These are phyloP conservation scores for Fagus sylvatica DNA, from an alignment of 306 rosid species.

Conservation along the genomic window DNA sequence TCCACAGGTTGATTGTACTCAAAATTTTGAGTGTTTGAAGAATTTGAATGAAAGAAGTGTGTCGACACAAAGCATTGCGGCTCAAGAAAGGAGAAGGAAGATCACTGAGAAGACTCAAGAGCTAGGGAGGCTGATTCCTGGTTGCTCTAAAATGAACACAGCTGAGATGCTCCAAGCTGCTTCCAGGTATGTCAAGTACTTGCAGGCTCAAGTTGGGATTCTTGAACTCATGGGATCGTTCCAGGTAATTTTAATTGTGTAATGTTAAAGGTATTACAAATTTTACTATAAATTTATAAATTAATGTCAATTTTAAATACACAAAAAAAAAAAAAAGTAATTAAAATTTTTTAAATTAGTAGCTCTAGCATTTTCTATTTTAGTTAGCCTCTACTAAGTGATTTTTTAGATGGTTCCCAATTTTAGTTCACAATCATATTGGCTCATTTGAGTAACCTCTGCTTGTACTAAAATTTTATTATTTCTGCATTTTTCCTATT, in stretches of 20 bases:
- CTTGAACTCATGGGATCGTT: slow-evolving; percentile 47
- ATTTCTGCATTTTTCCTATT: too few species aligned
- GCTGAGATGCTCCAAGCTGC: slow-evolving; percentile 88
- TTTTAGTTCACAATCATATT: too few species aligned
- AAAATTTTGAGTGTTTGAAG: not conserved
- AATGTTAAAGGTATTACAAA: too few species aligned
- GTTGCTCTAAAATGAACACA: slow-evolving; percentile 81
- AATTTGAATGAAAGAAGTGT: not conserved
- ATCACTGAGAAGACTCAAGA: slow-evolving; percentile 76
- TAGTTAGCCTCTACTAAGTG: too few species aligned
- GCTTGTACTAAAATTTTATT: too few species aligned
- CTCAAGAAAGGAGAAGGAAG: slow-evolving; percentile 79
- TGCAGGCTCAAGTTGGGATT: slow-evolving; percentile 66
- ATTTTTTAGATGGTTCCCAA: too few species aligned
- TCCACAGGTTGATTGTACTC: not conserved
- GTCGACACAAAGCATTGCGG: slow-evolving; percentile 69
- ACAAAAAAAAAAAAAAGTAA: too few species aligned
- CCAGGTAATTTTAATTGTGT: slow-evolving; percentile 14
- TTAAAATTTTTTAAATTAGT: too few species aligned
- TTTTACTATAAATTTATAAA: too few species aligned
- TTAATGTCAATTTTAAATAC: too few species aligned
- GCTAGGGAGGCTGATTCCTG: slow-evolving; percentile 75
- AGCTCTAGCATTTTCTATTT: too few species aligned
- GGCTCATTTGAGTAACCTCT: too few species aligned
- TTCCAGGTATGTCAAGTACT: slow-evolving; percentile 64